Evolutionary conservation across 306 rosid genomes (phyloP).

Genomic region (Cicer bijugum): DNA sequence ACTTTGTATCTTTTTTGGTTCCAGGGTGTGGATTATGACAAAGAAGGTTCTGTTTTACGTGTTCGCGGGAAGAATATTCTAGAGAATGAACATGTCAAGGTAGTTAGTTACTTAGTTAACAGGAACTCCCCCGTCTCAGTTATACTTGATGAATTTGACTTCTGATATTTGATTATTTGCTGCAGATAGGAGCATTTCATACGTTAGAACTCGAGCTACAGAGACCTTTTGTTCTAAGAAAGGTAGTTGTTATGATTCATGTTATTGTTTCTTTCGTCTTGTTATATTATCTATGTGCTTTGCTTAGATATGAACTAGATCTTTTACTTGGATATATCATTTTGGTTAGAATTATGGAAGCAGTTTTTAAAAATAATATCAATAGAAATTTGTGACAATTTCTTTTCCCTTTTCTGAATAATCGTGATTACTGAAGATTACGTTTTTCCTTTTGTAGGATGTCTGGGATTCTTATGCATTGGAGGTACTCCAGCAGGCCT

Average conservation of each 20-base stretch:
- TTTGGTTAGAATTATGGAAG: conserved; percentile 4
- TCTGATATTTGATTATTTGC: conserved; percentile 30
- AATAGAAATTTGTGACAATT: background rate
- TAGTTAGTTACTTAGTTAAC: conserved; percentile 35
- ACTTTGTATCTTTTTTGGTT: conserved; percentile 1
- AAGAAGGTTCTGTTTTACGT: conserved; percentile 78
- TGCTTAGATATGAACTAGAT: background rate
- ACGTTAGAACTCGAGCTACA: conserved; percentile 94
- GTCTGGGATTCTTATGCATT: conserved; percentile 88
- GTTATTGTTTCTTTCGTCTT: conserved; percentile 29
- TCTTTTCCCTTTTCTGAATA: background rate
- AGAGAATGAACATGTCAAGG: conserved; percentile 95
- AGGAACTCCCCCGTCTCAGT: background rate
- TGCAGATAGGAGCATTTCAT: conserved; percentile 92
- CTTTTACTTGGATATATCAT: conserved; percentile 26
- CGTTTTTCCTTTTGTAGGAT: conserved; percentile 58
- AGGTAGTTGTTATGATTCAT: conserved; percentile 53
- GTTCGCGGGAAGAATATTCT: conserved; percentile 85
- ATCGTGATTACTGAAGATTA: conserved; percentile 22
- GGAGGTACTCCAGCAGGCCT: conserved; percentile 82
- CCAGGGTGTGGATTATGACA: conserved; percentile 91
- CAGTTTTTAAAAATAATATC: background rate
- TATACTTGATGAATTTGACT: conserved; percentile 31
- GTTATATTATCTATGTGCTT: conserved; percentile 18
- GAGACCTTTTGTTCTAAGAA: conserved; percentile 91